Evolutionary conservation across 441 rosid species (phyloP).

Genomic region (Pelargonium australe): DNA sequence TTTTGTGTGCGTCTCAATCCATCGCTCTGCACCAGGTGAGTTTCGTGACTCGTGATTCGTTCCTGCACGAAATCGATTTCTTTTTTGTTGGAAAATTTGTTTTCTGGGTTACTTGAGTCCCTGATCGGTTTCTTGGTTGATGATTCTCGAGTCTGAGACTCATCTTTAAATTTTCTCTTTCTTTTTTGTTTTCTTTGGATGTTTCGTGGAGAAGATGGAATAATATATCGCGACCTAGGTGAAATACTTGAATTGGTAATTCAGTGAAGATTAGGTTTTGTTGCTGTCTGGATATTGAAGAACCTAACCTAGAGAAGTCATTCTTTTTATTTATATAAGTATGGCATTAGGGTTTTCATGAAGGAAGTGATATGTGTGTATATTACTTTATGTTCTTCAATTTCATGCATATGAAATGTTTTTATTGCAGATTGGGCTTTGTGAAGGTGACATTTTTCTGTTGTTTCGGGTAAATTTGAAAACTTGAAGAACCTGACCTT

Average conservation of each 20-base stretch:
- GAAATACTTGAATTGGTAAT: too few species aligned
- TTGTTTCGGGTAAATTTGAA: slow-evolving; percentile 34
- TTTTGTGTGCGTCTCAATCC: background rate
- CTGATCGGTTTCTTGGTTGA: background rate
- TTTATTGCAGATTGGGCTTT: slow-evolving; percentile 52
- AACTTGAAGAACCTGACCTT: background rate
- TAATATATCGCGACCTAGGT: too few species aligned
- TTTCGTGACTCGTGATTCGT: background rate
- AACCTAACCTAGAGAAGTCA: background rate
- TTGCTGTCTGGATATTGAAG: too few species aligned
- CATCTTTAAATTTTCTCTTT: too few species aligned
- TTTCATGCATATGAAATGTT: slow-evolving; percentile 28
- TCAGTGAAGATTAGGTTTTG: too few species aligned
- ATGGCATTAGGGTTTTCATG: slow-evolving; percentile 8
- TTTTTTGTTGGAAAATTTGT: background rate
- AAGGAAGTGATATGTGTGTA: slow-evolving; percentile 4
- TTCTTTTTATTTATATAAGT: too few species aligned
- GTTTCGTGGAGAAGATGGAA: too few species aligned
- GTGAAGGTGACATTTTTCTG: slow-evolving; percentile 34
- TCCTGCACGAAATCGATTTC: background rate
- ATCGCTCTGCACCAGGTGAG: slow-evolving; percentile 4
- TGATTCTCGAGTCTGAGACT: too few species aligned
- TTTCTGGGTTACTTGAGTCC: background rate
- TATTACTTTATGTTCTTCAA: slow-evolving; percentile 13
- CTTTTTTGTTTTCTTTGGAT: too few species aligned